These are phyloP conservation scores for Erysiphe neolycopersici DNA, from an alignment of 2,329 filamentous ascomycete genomes.

Conservation along the genomic window DNA sequence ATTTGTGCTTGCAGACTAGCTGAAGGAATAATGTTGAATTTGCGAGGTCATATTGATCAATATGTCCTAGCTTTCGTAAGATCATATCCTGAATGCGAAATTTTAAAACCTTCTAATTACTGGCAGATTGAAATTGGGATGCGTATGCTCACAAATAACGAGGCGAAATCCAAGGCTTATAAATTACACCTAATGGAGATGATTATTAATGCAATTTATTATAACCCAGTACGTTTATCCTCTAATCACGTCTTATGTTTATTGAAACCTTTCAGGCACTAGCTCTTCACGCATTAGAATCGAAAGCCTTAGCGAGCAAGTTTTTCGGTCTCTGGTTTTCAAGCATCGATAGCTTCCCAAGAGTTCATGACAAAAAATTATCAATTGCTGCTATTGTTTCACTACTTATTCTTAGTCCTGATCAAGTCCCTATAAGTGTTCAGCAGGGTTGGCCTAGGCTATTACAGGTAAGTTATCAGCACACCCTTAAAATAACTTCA, in stretches of 20 bases:
- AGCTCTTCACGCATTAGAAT: constrained; percentile 65
- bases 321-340: constrained; percentile 98
- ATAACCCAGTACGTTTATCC: constrained; percentile 39
- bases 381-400: constrained; percentile 83
- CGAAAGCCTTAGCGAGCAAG: constrained; percentile 86
- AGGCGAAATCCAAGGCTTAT: constrained; percentile 76
- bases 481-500: not conserved
- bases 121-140: constrained; percentile 51
- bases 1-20: constrained; percentile 96
- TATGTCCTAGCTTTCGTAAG: constrained; percentile 53
- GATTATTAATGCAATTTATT: constrained; percentile 94
- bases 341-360: constrained; percentile 73
- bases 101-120: constrained; percentile 2
- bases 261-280: constrained; percentile 20
- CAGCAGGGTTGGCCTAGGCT: constrained; percentile 87
- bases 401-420: constrained; percentile 50
- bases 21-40: constrained; percentile 88
- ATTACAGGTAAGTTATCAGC: constrained; percentile 23
- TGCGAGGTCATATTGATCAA: constrained; percentile 67
- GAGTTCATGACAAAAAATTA: constrained; percentile 96
- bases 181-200: constrained; percentile 96
- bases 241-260: not conserved
- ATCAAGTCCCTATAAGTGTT: constrained; percentile 73
- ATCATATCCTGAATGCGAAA: not conserved
- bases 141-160: constrained; percentile 45